phyloP scores from a whole-genome alignment of 148 eudicot genomes.

The Vaccinium darrowii region DNA sequence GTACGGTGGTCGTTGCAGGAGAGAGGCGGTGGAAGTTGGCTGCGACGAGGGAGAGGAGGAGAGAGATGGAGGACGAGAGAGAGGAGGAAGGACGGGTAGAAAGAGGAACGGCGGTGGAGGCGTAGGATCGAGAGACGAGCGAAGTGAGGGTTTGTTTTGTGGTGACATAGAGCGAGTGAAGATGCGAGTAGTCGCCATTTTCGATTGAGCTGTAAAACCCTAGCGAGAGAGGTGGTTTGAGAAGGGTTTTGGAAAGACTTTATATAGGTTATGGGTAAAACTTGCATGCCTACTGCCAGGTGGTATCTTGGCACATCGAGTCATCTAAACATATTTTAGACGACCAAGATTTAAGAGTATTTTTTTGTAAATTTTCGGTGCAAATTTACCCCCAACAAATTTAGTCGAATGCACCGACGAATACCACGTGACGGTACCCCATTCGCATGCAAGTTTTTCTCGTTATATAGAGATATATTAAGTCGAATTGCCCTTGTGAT shows the following conservation, averaged over 20 bases:
- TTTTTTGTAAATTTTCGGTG: too few relatives aligned
- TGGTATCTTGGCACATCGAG: too few relatives aligned
- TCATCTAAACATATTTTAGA: too few relatives aligned
- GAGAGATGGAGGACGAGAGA: background rate
- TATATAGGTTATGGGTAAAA: background rate
- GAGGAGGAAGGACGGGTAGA: slow-evolving; percentile 12
- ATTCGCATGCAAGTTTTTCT: too few relatives aligned
- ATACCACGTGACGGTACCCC: too few relatives aligned
- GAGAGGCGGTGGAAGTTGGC: slow-evolving; percentile 16
- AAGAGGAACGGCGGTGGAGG: slow-evolving; percentile 6
- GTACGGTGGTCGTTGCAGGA: slow-evolving; percentile 17
- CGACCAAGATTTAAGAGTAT: too few relatives aligned
- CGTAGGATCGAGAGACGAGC: slow-evolving; percentile 31
- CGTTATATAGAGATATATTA: too few relatives aligned
- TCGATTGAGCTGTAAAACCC: slow-evolving; percentile 23
- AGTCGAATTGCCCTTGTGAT: too few relatives aligned
- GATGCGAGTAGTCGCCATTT: slow-evolving; percentile 48
- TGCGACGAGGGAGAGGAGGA: slow-evolving; percentile 35
- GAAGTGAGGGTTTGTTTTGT: slow-evolving; percentile 20
- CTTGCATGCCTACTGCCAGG: too few relatives aligned
- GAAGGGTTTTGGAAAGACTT: background rate
- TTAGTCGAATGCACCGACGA: too few relatives aligned
- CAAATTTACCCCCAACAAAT: too few relatives aligned
- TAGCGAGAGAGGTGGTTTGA: background rate
- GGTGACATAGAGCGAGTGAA: slow-evolving; percentile 37